Conservation (phyloP, 164 flowering plant species). For the Amborella trichopoda region DNA sequence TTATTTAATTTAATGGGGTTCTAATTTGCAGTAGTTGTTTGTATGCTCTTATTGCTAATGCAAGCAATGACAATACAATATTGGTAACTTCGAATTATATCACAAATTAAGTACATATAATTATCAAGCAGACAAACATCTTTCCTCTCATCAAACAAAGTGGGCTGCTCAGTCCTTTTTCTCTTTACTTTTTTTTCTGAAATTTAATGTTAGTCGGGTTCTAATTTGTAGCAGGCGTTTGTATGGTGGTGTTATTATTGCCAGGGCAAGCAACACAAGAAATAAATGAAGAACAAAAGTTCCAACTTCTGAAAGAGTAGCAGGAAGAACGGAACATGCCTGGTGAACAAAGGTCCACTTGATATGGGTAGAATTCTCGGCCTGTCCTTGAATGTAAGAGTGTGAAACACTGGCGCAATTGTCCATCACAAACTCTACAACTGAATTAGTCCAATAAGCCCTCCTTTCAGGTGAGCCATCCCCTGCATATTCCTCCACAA, state of each 20-base stretch:
- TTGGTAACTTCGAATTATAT: no score
- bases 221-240: neutral
- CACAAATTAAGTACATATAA: no score
- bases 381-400: conserved; percentile 62
- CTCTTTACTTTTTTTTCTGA: no score
- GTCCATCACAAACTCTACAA: conserved; percentile 53
- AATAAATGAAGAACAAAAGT: neutral
- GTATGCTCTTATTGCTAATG: neutral
- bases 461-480: conserved; percentile 20
- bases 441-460: conserved; percentile 80
- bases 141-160: no score
- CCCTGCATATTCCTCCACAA: conserved; percentile 63
- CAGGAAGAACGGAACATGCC: conserved; percentile 21
- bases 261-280: neutral
- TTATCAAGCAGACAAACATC: no score
- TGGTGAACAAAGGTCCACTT: conserved; percentile 83
- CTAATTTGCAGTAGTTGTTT: neutral
- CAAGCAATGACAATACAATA: no score
- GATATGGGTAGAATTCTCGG: conserved; percentile 61
- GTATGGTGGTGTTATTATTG: neutral
- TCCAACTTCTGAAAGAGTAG: neutral
- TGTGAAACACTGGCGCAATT: conserved; percentile 61
- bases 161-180: no score
- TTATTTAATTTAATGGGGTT: no score
- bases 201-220: no score